Evolutionary conservation across 768 basidiomycete genomes (phyloP).

Genomic region (Kwoniella sp.): DNA sequence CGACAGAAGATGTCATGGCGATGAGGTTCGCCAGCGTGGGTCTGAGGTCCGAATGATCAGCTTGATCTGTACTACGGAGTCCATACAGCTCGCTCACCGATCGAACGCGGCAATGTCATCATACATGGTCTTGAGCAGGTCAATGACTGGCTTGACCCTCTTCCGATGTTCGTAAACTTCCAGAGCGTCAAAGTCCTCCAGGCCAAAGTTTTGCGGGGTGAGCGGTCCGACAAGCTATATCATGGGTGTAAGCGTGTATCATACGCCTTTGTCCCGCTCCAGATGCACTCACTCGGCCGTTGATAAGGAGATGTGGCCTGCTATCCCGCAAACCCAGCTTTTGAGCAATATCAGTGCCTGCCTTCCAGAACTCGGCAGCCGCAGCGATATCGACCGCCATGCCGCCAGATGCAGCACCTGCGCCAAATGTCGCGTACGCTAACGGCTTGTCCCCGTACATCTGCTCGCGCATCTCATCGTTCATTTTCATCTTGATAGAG

Average conservation of each 20-base stretch:
- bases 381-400: slow-evolving; percentile 24
- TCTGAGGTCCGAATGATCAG: slow-evolving; percentile 50
- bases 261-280: no score
- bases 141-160: slow-evolving; percentile 64
- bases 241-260: no score
- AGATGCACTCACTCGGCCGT: slow-evolving; percentile 66
- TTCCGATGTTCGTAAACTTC: slow-evolving; percentile 69
- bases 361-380: slow-evolving; percentile 41
- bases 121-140: slow-evolving; percentile 60
- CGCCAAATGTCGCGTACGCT: slow-evolving; percentile 18
- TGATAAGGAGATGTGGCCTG: slow-evolving; percentile 64
- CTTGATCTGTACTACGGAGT: not conserved
- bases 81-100: slow-evolving; percentile 51
- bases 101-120: slow-evolving; percentile 52
- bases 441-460: slow-evolving; percentile 14
- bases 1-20: slow-evolving; percentile 64
- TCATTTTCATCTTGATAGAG: not conserved
- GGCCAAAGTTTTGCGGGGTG: slow-evolving; percentile 57
- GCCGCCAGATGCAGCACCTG: no score
- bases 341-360: slow-evolving; percentile 51
- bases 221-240: slow-evolving; percentile 76
- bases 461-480: slow-evolving; percentile 1
- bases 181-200: slow-evolving; percentile 69
- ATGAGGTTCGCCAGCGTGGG: slow-evolving; percentile 60
- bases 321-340: slow-evolving; percentile 62